Base-by-base conservation (phyloP, 805 yeast species). In the Pichia sporocuriosa region DNA sequence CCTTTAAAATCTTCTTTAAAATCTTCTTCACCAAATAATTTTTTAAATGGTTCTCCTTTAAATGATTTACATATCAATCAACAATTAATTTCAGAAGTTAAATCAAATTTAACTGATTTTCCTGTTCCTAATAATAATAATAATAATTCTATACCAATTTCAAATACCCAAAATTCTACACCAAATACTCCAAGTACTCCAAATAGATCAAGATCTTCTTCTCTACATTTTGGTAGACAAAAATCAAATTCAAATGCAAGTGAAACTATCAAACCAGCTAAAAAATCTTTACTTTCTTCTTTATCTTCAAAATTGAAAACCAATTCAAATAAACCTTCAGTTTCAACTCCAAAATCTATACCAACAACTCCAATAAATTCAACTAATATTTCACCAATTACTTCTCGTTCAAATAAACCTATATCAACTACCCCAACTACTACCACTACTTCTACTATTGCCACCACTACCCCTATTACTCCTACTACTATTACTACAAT, bases 241-340 rank as follows among this genome's bases (percentile, higher is more conserved):
- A 47, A 43, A 26, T 40, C 52, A 6, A 34, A 43, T 13, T 45
- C 50, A 26, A 34, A 37, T 20, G 27, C 45, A 17, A 25, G 32
- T 23, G 45, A 40, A 23, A 20, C 25, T 11, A 17, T 32, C 3
- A 48, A 45, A 25, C 42, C 45, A 4, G 43, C 47, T 12, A 54
- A 50, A 24, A 62, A 54, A 40, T 49, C 64, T 3, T 22, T 63
- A 6, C 55, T 63, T 35, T 59, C 66, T 1, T 54, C 67, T 0
- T 23, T 63, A 9, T 63, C 68, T 4, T 62, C 67, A 8, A 63
- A 61, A 32, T 50, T 63, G 33, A 60, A 57, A 40, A 15, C 44
- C 5, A 26, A 26, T 26, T 17, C 44, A 9, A 26, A 26, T 26
- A 13, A 26, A 26, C n/a, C 29, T 12, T 8, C 29, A 9, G 39